phyloP scores from a whole-genome alignment of 192 early-diverging fungal genomes.

The Coemansia sp. region DNA sequence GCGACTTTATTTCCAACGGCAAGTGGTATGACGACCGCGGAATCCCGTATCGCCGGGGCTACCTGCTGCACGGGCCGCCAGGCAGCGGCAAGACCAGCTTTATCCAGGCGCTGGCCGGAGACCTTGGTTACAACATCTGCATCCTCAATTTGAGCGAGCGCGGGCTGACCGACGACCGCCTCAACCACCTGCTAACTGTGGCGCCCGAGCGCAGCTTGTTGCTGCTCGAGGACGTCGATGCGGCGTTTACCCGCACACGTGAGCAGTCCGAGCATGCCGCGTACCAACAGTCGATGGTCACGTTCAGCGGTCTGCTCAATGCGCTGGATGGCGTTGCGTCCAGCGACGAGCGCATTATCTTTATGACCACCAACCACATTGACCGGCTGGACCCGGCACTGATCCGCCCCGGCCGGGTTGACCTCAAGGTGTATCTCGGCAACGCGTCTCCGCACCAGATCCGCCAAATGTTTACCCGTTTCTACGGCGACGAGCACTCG shows the following conservation, averaged over 20 bases:
- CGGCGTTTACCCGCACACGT: slow-evolving; percentile 69
- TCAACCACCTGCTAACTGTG: slow-evolving; percentile 76
- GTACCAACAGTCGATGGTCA: slow-evolving; percentile 78
- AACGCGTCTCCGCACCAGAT: slow-evolving; percentile 68
- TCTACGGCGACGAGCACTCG: slow-evolving; percentile 58
- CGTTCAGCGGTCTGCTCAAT: slow-evolving; percentile 83
- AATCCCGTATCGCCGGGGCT: slow-evolving; percentile 88
- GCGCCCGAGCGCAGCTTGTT: slow-evolving; percentile 76
- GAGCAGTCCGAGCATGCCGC: slow-evolving; percentile 57
- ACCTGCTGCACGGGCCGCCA: slow-evolving; percentile 82
- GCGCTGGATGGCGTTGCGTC: slow-evolving; percentile 85
- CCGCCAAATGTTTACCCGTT: slow-evolving; percentile 70
- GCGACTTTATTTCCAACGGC: slow-evolving; percentile 71
- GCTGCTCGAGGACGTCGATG: slow-evolving; percentile 80
- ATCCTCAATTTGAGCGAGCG: slow-evolving; percentile 79
- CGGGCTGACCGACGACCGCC: slow-evolving; percentile 77
- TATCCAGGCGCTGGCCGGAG: slow-evolving; percentile 84
- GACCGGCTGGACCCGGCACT: slow-evolving; percentile 73
- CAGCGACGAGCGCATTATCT: slow-evolving; percentile 81
- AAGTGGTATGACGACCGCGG: slow-evolving; percentile 81
- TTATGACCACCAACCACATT: slow-evolving; percentile 89
- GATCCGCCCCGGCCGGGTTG: slow-evolving; percentile 77
- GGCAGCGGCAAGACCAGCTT: slow-evolving; percentile 92
- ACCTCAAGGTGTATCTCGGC: slow-evolving; percentile 70
- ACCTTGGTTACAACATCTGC: slow-evolving; percentile 85